Percentiles rank a stretch among this genome's conserved stretches.
Evolutionary conservation across 2,329 filamentous ascomycete genomes (phyloP).

Genomic region (Orbilia brochopaga): DNA sequence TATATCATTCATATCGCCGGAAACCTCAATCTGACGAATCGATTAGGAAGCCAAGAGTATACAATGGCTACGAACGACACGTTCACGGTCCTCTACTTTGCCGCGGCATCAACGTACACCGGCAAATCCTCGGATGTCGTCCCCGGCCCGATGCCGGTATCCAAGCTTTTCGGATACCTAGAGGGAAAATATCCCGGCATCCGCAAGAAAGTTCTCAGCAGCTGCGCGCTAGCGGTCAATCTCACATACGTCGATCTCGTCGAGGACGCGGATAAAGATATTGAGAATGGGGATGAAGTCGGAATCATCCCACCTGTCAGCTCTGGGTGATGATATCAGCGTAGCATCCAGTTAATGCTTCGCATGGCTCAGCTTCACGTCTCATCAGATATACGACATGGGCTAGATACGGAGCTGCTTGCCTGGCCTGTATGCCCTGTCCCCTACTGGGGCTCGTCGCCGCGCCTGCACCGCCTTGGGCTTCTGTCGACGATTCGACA

Average conservation of each 20-base stretch:
- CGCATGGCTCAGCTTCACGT: neutral
- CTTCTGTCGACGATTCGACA: neutral
- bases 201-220: slow-evolving; percentile 69
- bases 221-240: slow-evolving; percentile 79
- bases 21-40: neutral
- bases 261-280: slow-evolving; percentile 61
- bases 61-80: slow-evolving; percentile 62
- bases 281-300: slow-evolving; percentile 79
- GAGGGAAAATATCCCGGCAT: slow-evolving; percentile 76
- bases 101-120: slow-evolving; percentile 73
- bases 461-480: slow-evolving; percentile 5
- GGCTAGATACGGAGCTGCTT: neutral
- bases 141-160: slow-evolving; percentile 69
- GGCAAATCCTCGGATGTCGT: slow-evolving; percentile 70
- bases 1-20: too few species aligned
- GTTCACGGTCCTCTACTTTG: slow-evolving; percentile 84
- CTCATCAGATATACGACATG: neutral
- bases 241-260: slow-evolving; percentile 77
- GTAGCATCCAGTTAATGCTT: neutral
- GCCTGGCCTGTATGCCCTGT: slow-evolving; percentile 31
- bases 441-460: slow-evolving; percentile 16
- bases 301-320: slow-evolving; percentile 88
- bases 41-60: neutral
- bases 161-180: slow-evolving; percentile 69
- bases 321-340: slow-evolving; percentile 67